phyloP scores from a whole-genome alignment of 495 filamentous ascomycete genomes.

The Aspergillus incahuasiensis region DNA sequence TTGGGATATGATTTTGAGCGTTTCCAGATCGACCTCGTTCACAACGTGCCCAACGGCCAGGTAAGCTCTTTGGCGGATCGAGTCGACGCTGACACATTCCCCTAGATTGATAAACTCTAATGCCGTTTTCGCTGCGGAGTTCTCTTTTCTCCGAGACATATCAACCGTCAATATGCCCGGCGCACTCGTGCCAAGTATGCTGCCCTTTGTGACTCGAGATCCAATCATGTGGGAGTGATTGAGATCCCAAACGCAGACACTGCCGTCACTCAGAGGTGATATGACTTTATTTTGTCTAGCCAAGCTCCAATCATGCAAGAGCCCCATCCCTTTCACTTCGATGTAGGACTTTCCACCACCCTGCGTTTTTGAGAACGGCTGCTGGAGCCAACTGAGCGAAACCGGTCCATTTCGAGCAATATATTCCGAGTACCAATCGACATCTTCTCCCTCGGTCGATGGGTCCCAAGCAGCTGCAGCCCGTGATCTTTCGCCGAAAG shows the following conservation, averaged over 20 bases:
- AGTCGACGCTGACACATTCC: constrained; percentile 82
- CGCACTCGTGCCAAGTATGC: constrained; percentile 58
- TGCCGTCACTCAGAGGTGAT: constrained; percentile 79
- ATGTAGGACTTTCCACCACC: constrained; percentile 42
- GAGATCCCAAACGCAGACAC: constrained; percentile 83
- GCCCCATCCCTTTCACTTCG: constrained; percentile 57
- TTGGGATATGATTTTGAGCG: constrained; percentile 63
- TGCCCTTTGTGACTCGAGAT: constrained; percentile 49
- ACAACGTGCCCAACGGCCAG: constrained; percentile 72
- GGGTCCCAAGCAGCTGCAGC: constrained; percentile 79
- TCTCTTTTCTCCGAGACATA: constrained; percentile 40
- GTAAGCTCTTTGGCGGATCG: constrained; percentile 61
- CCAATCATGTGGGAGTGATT: constrained; percentile 48
- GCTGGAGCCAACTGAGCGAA: constrained; percentile 68
- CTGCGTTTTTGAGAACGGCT: constrained; percentile 37
- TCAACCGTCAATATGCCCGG: constrained; percentile 58
- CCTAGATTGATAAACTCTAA: constrained; percentile 65
- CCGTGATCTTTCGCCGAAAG: constrained; percentile 40
- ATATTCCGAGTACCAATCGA: constrained; percentile 86
- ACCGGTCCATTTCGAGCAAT: constrained; percentile 75
- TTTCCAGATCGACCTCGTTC: constrained; percentile 79
- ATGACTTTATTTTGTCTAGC: constrained; percentile 55
- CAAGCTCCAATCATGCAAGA: constrained; percentile 50
- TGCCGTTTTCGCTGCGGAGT: constrained; percentile 34
- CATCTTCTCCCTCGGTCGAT: constrained; percentile 53